These are phyloP conservation scores for Hymenoscyphus repandus DNA, from an alignment of 2,329 filamentous ascomycete species.

Conservation along the genomic window DNA sequence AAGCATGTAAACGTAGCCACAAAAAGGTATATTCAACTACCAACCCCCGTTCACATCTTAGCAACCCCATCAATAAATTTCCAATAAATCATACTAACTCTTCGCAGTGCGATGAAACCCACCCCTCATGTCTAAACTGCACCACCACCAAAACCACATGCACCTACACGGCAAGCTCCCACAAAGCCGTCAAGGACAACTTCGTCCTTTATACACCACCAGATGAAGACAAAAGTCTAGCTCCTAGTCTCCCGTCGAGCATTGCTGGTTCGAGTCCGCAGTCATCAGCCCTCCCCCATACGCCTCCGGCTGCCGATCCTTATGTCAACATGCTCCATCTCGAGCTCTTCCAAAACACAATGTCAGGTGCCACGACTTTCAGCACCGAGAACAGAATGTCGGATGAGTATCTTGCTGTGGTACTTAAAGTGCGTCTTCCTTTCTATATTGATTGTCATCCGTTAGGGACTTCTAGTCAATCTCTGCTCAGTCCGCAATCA, in stretches of 20 bases:
- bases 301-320: constrained; percentile 1
- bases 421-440: not conserved
- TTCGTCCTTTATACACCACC: not conserved
- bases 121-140: constrained; percentile 20
- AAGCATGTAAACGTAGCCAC: constrained; percentile 20
- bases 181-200: not conserved
- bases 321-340: constrained; percentile 31
- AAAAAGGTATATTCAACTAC: constrained; percentile 15
- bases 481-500: no score
- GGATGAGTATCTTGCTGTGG: not conserved
- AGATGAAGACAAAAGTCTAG: not conserved
- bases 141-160: constrained; percentile 13
- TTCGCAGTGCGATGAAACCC: constrained; percentile 22
- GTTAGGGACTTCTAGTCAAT: no score
- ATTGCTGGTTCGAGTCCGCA: not conserved
- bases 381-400: not conserved
- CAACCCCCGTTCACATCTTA: not conserved
- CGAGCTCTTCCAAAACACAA: constrained; percentile 36
- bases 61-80: not conserved
- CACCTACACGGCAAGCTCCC: constrained; percentile 6
- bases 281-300: not conserved
- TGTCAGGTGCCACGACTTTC: not conserved
- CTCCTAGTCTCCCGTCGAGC: no score
- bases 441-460: not conserved
- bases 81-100: not conserved